Base-by-base conservation (phyloP, 2,329 filamentous ascomycete genomes). In the Onygena corvina region DNA sequence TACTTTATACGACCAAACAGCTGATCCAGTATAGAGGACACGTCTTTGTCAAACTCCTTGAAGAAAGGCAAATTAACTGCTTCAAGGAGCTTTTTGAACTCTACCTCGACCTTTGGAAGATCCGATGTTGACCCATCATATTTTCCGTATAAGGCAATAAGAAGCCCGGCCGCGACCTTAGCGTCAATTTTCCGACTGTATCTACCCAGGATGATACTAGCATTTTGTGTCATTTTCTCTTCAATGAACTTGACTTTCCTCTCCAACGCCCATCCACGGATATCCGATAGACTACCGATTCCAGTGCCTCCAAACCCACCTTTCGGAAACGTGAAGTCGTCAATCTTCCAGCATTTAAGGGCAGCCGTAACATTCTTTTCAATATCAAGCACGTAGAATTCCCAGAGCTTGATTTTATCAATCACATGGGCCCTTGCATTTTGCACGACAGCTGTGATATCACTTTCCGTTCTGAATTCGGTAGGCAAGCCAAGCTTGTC, bases 1-100 rank as follows among this genome's bases (percentile, higher is more conserved):
- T 98, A 98, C 66, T 94, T 95, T 70, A 89, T 86, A 53, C 93
- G 83, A 63, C 95, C 94, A 72, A 84, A 94, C 21, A 96, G 71
- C 66, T 98, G 90, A 54, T 95, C 82, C 50, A 94, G 75, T 56
- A 94, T 92, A 55, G 85, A 85, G 21, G 78, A 78, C 8, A 84
- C 74, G 62, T 98, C 92, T 16, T 70, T 71, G 61, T 98, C 88
- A 64, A 94, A 98, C 66, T 98, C 92, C 55, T 83, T 77, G 70
- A 98, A 98, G 60, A 90, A 85, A 1, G 83, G 78, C 29, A 95
- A 73, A 60, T 98, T 98, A 58, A 92, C 71, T 46, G 87, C 83
- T 57, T 96, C 83, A 11, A 96, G 68, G 33, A 94, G 75, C 48
- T 77, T 70, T 2, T 68, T 67, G 54, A 84, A 57, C 58, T 66